Evolutionary conservation across 1,139 yeast species (phyloP).

Genomic region (Suhomyces panamericanus): DNA sequence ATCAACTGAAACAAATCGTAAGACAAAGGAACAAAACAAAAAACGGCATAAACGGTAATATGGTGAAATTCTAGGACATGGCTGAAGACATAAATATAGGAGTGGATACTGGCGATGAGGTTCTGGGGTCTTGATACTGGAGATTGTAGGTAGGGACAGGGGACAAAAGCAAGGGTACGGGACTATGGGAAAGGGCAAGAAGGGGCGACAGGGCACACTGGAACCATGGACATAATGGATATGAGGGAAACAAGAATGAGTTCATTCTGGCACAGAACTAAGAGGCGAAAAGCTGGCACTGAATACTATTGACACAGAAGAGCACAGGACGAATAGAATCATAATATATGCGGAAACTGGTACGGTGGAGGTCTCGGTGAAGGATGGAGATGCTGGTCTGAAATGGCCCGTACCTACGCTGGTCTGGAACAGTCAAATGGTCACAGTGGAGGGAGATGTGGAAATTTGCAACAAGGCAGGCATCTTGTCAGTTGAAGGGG

Average conservation of each 20-base stretch:
- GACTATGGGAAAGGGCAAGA: too few species aligned
- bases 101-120: neutral
- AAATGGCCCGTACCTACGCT: constrained; percentile 8
- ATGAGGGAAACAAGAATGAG: too few species aligned
- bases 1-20: neutral
- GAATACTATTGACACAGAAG: too few species aligned
- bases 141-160: neutral
- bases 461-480: neutral
- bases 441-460: neutral
- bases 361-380: constrained; percentile 1
- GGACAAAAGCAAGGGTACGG: too few species aligned
- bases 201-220: too few species aligned
- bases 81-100: neutral
- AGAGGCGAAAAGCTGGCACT: too few species aligned
- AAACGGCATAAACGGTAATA: neutral
- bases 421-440: constrained; percentile 16
- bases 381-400: constrained; percentile 1
- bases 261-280: too few species aligned
- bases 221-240: too few species aligned
- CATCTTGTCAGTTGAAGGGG: too few species aligned
- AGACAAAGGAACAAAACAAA: constrained; percentile 4
- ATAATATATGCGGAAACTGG: neutral
- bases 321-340: neutral
- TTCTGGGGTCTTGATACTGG: neutral
- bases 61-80: neutral